phyloP scores from a whole-genome alignment of 306 rosid genomes.

The Ceratonia siliqua region DNA sequence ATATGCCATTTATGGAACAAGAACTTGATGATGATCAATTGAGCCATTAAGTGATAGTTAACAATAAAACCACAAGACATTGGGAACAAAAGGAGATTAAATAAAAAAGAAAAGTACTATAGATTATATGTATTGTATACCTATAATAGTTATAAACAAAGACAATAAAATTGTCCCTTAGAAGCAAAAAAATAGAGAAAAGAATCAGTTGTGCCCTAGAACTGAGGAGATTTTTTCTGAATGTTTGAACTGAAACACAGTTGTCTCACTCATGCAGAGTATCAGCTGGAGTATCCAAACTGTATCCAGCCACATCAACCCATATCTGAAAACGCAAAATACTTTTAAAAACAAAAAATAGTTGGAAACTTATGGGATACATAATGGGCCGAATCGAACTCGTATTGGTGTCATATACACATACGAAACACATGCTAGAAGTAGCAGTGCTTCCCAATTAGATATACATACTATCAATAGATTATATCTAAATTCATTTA shows the following conservation, averaged over 20 bases:
- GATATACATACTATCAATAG: not conserved
- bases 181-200: not conserved
- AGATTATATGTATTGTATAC: not conserved
- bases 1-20: constrained; percentile 11
- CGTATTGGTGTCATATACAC: not conserved
- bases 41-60: not conserved
- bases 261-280: not conserved
- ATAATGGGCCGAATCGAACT: not conserved
- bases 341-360: not conserved
- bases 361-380: not conserved
- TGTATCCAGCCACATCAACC: not conserved
- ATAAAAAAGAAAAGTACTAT: not conserved
- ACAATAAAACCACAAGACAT: not conserved
- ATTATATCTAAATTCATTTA: not conserved
- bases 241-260: not conserved
- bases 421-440: no score
- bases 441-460: not conserved
- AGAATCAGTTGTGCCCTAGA: not conserved
- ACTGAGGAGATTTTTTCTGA: not conserved
- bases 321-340: not conserved
- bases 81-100: not conserved
- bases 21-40: constrained; percentile 9
- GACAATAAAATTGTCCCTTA: not conserved
- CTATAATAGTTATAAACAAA: not conserved
- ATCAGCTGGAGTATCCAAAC: not conserved